Percentiles rank a stretch among this genome's conserved stretches.
Conservation (phyloP, 2,329 filamentous ascomycete genomes). For the Xylariaceae sp. region DNA sequence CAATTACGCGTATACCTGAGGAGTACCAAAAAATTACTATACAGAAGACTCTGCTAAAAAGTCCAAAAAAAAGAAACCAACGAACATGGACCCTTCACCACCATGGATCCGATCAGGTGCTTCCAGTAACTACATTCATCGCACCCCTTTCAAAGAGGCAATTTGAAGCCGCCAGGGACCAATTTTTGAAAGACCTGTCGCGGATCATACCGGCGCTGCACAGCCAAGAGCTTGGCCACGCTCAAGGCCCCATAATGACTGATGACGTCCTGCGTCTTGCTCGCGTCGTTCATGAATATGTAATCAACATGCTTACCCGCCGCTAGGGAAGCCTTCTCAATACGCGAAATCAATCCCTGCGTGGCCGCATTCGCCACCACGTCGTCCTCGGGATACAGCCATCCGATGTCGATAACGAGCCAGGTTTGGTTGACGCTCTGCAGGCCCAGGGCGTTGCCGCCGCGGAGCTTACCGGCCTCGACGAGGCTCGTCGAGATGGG, state of each 20-base stretch:
- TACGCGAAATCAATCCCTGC: constrained; percentile 18
- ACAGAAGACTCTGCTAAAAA: too few species aligned
- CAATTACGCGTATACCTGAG: too few species aligned
- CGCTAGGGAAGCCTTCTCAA: constrained; percentile 18
- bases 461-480: constrained; percentile 21
- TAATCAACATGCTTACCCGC: constrained; percentile 20
- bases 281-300: constrained; percentile 27
- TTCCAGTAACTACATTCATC: too few species aligned
- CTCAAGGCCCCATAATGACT: constrained; percentile 21
- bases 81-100: too few species aligned
- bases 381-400: constrained; percentile 25
- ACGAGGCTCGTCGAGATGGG: constrained; percentile 29
- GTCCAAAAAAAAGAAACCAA: too few species aligned
- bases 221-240: constrained; percentile 20
- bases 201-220: constrained; percentile 21
- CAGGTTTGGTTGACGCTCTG: constrained; percentile 27
- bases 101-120: too few species aligned
- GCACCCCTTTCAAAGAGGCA: constrained; percentile 13
- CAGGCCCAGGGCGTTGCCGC: constrained; percentile 31
- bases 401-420: constrained; percentile 26
- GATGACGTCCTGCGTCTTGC: constrained; percentile 23
- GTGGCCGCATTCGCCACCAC: constrained; percentile 18
- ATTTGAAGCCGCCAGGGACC: constrained; percentile 25
- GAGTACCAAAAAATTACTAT: too few species aligned
- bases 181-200: constrained; percentile 19